Evolutionary conservation across 495 filamentous ascomycete species (phyloP).

Genomic region (Eremomyces bilateralis): DNA sequence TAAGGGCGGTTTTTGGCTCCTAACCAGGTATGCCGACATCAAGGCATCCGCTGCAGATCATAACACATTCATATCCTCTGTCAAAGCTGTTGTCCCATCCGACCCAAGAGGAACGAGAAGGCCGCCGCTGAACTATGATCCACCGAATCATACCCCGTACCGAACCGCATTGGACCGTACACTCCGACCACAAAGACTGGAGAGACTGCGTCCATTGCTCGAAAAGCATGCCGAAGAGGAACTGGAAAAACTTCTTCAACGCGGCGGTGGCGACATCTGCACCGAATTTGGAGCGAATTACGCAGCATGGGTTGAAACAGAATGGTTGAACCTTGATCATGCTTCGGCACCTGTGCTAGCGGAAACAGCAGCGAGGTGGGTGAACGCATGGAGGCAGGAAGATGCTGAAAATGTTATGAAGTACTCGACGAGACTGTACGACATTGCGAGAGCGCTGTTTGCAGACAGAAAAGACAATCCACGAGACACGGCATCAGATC

Average conservation of each 20-base stretch:
- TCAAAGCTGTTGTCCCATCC: conserved; percentile 6
- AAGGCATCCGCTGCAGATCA: conserved; percentile 4
- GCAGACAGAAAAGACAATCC: neutral
- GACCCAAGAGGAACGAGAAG: conserved; percentile 6
- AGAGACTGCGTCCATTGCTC: conserved; percentile 2
- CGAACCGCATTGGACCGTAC: conserved; percentile 6
- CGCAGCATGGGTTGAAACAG: conserved; percentile 7
- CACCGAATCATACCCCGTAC: conserved; percentile 6
- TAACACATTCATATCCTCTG: conserved; percentile 6
- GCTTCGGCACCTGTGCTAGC: conserved; percentile 4
- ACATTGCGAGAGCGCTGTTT: conserved; percentile 4
- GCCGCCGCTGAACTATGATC: conserved; percentile 6
- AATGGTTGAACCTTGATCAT: conserved; percentile 6
- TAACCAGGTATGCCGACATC: conserved; percentile 8
- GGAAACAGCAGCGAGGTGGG: conserved; percentile 5
- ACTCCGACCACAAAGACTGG: conserved; percentile 3
- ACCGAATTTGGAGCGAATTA: conserved; percentile 5
- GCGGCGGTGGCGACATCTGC: conserved; percentile 2
- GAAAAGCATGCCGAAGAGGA: conserved; percentile 3
- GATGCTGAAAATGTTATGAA: conserved; percentile 5
- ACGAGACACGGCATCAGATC: conserved; percentile 3
- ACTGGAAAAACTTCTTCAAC: conserved; percentile 1
- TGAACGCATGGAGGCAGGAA: conserved; percentile 5
- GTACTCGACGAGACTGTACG: conserved; percentile 4
- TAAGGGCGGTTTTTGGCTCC: conserved; percentile 5